Evolutionary conservation across 108 stramenopile species (phyloP).

Genomic region (Nitzschia palea): DNA sequence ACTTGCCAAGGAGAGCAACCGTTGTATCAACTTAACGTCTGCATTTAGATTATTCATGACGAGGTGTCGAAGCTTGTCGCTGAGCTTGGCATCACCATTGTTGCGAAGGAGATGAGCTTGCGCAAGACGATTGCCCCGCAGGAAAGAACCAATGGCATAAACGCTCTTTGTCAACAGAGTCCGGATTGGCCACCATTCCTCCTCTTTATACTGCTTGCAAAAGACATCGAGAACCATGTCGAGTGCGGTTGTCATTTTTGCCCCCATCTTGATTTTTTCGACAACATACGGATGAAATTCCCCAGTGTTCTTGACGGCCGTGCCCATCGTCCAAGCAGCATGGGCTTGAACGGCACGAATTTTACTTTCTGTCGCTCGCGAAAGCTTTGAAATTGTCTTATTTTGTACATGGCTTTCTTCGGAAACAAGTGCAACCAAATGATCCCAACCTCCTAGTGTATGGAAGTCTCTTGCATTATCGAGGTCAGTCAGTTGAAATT

Average conservation of each 20-base stretch:
- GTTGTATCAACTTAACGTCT: constrained; percentile 52
- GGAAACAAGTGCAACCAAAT: constrained; percentile 65
- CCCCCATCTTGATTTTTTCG: constrained; percentile 45
- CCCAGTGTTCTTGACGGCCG: constrained; percentile 89
- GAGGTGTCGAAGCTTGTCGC: constrained; percentile 15
- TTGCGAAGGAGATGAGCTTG: constrained; percentile 46
- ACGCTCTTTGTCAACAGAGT: constrained; percentile 32
- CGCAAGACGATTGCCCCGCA: constrained; percentile 72
- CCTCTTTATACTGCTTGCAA: constrained; percentile 28
- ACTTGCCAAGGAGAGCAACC: constrained; percentile 47
- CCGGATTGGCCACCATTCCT: constrained; percentile 8
- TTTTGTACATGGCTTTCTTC: constrained; percentile 49
- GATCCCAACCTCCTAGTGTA: constrained; percentile 89
- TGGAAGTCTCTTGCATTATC: constrained; percentile 96
- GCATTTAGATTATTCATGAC: not conserved
- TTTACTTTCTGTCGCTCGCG: constrained; percentile 13
- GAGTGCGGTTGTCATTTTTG: constrained; percentile 17
- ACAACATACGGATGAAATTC: constrained; percentile 83
- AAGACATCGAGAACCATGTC: constrained; percentile 33
- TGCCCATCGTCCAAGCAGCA: constrained; percentile 89
- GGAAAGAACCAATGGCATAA: constrained; percentile 72
- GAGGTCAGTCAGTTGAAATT: constrained; percentile 87
- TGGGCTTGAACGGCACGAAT: constrained; percentile 60
- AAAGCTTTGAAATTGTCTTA: constrained; percentile 11
- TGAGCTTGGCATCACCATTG: constrained; percentile 38